Conservation (phyloP, 805 yeast genomes). For the Vanderwaltozyma tropicalis region DNA sequence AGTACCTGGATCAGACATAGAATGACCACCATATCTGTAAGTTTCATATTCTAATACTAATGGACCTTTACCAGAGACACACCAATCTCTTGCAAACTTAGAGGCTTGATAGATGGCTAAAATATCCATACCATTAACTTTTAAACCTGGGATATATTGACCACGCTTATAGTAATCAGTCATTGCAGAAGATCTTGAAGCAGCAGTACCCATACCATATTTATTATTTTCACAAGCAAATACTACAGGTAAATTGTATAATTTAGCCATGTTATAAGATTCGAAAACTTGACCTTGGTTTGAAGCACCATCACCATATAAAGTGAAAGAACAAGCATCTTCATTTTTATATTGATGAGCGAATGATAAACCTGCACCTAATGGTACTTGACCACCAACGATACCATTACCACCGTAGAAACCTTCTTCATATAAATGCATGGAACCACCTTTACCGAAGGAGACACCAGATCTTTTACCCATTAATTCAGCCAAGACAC, state of each 20-base stretch:
- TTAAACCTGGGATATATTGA: slow-evolving; percentile 97
- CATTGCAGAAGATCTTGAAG: slow-evolving; percentile 92
- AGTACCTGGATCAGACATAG: slow-evolving; percentile 99
- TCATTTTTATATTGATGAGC: slow-evolving; percentile 91
- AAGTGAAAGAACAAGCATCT: slow-evolving; percentile 68
- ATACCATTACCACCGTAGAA: slow-evolving; percentile 99
- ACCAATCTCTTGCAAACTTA: slow-evolving; percentile 94
- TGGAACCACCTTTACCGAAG: slow-evolving; percentile 97
- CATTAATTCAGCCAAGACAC: slow-evolving; percentile 90
- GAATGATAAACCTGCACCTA: slow-evolving; percentile 97
- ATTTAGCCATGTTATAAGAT: slow-evolving; percentile 96
- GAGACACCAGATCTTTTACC: slow-evolving; percentile 94
- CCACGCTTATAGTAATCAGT: slow-evolving; percentile 98
- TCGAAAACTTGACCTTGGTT: slow-evolving; percentile 99
- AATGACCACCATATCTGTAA: slow-evolving; percentile 99
- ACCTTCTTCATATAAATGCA: slow-evolving; percentile 95
- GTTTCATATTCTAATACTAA: slow-evolving; percentile 94
- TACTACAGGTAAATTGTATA: slow-evolving; percentile 91
- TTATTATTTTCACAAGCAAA: slow-evolving; percentile 98
- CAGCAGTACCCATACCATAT: slow-evolving; percentile 99
- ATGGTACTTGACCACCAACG: slow-evolving; percentile 98
- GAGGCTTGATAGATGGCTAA: slow-evolving; percentile 93
- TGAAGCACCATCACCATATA: slow-evolving; percentile 99
- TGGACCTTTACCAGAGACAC: slow-evolving; percentile 89
- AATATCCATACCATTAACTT: slow-evolving; percentile 97